Conservation (phyloP, 805 yeast species). For the Henningerozyma blattae region DNA sequence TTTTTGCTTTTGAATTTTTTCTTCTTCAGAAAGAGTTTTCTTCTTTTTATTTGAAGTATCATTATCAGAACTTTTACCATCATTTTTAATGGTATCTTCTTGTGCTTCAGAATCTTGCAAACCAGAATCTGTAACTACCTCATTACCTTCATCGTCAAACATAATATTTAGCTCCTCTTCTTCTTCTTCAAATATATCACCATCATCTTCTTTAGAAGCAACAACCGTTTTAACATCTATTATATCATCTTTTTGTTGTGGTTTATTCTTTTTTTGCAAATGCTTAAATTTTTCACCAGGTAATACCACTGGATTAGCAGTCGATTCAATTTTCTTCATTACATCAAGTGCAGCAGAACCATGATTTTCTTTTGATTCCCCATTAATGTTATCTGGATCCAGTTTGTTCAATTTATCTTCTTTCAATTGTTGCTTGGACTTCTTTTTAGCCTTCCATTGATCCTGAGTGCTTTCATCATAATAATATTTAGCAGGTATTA, state of each 20-base stretch:
- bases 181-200: slow-evolving; percentile 9
- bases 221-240: slow-evolving; percentile 16
- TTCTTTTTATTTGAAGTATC: slow-evolving; percentile 10
- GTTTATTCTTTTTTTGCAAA: slow-evolving; percentile 5
- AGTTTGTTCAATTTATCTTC: slow-evolving; percentile 57
- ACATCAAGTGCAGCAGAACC: slow-evolving; percentile 49
- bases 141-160: slow-evolving; percentile 68
- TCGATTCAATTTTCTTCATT: slow-evolving; percentile 39
- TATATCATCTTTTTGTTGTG: slow-evolving; percentile 11
- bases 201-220: slow-evolving; percentile 6
- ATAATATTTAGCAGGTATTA: slow-evolving; percentile 90
- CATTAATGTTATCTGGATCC: slow-evolving; percentile 44
- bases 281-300: slow-evolving; percentile 25
- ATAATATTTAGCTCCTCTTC: slow-evolving; percentile 29
- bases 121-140: slow-evolving; percentile 14
- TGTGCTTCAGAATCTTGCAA: slow-evolving; percentile 12
- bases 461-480: slow-evolving; percentile 81
- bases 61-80: slow-evolving; percentile 1
- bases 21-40: slow-evolving; percentile 10
- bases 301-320: slow-evolving; percentile 35
- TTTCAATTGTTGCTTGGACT: slow-evolving; percentile 50
- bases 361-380: slow-evolving; percentile 27
- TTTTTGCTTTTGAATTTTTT: slow-evolving; percentile 32
- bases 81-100: slow-evolving; percentile 11
- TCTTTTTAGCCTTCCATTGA: slow-evolving; percentile 84